Base-by-base conservation (phyloP, 768 basidiomycete genomes). In the Coprinopsis marcescibilis region DNA sequence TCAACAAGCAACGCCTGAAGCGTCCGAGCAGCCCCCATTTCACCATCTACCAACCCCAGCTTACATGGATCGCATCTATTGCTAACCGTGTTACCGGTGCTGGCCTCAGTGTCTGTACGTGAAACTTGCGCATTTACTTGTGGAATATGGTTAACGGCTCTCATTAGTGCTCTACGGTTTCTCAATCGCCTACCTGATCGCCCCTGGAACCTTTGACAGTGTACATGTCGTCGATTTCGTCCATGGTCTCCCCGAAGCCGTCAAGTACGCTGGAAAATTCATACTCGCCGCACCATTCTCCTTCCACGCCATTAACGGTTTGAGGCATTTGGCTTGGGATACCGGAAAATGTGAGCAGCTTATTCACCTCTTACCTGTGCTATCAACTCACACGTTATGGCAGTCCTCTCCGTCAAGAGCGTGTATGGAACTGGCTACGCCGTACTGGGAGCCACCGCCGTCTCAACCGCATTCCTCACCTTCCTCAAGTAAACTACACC, bases 11-110 rank as follows among this genome's bases (percentile, higher is more conserved):
- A 65, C 87, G 96, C 53, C 68, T 89, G 41, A 71, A 72, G 40
- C 85, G 96, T n/a, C 95, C 96, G 14, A 87, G 77, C 52, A 89
- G 86, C 58, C 96, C 96, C 7, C 94, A 97, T 65, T 87, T 92
- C 62, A 92, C 92, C 46, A 98, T 99, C 67, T 99, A 99, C 70
- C 85, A 94, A 60, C 88, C 86, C 1, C 90, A 98, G 67, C 66
- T 98, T 38, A 97, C 95, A 27, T 95, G 90, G 89, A 12, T 89
- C 45, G 75, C 68, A 3, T 96, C 92, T 14, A 91, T 95, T 57
- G 80, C 76, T 32, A 85, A 98, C 68, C 87, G 96, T 63, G 64
- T 76, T n/a, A 87, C 92, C 10, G 96, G 95, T 49, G 76, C 66
- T 6, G 89, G 72, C 8, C 77, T 99, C 40, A 85, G 87, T 50